Conservation (phyloP, 2,329 filamentous ascomycete genomes). For the Colletotrichum australisinense region DNA sequence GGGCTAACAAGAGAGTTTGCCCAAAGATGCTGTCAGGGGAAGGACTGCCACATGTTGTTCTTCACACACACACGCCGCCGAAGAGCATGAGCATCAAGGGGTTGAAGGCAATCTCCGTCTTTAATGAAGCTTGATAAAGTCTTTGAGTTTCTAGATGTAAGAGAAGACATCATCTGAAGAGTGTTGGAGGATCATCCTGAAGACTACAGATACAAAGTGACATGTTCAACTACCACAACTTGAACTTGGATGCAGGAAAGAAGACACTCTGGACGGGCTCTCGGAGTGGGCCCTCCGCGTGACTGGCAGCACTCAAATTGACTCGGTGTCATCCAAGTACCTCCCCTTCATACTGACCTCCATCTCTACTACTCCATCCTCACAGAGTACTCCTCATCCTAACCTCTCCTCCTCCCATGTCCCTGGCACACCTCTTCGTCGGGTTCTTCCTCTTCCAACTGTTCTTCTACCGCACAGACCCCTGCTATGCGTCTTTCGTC, state of each 20-base stretch:
- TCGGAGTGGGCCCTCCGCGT: slow-evolving; percentile 7
- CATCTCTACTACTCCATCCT: background rate
- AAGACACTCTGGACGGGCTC: background rate
- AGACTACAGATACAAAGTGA: background rate
- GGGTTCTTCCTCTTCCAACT: background rate
- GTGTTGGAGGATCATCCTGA: background rate
- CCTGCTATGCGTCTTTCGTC: background rate
- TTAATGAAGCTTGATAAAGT: background rate
- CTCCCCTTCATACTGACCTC: background rate
- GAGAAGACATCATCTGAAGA: background rate
- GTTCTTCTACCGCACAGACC: background rate
- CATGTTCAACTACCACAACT: background rate
- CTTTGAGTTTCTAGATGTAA: background rate
- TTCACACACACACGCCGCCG: too few relatives aligned
- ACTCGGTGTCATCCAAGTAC: background rate
- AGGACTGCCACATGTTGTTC: background rate
- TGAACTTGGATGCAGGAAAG: background rate
- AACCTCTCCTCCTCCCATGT: slow-evolving; percentile 11
- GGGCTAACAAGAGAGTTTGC: background rate
- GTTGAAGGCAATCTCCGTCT: background rate
- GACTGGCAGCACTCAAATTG: background rate
- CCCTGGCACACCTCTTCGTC: background rate
- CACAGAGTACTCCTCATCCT: background rate
- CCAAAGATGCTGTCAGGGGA: background rate
- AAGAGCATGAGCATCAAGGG: too few relatives aligned